Evolutionary conservation across 495 filamentous ascomycete species (phyloP).

Genomic region (Podospora didyma): DNA sequence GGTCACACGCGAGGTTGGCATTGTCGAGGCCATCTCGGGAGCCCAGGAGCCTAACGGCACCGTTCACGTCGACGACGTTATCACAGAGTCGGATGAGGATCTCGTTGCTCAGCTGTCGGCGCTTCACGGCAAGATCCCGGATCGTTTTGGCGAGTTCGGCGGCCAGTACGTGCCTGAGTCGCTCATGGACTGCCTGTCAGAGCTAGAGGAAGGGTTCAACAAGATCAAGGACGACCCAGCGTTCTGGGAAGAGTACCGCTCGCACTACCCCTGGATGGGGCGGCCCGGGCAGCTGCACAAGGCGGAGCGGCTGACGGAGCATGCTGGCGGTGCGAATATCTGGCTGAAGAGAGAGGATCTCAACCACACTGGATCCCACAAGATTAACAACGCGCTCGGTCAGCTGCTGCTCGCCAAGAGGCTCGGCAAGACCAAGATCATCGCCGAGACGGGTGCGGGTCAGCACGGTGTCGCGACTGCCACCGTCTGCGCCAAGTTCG

Average conservation of each 20-base stretch:
- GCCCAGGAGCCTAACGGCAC: constrained; percentile 49
- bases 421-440: constrained; percentile 88
- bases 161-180: constrained; percentile 99
- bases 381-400: constrained; percentile 95
- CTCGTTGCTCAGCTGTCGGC: constrained; percentile 43
- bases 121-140: constrained; percentile 58
- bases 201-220: constrained; percentile 91
- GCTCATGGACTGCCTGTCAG: constrained; percentile 90
- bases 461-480: constrained; percentile 95
- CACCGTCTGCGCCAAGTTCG: constrained; percentile 94
- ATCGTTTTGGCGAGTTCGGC: constrained; percentile 93
- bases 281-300: constrained; percentile 87
- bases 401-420: constrained; percentile 79
- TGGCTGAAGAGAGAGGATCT: constrained; percentile 95
- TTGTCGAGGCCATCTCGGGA: constrained; percentile 57
- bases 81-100: constrained; percentile 38
- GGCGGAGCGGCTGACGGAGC: constrained; percentile 80
- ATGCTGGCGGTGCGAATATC: constrained; percentile 88
- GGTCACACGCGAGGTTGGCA: constrained; percentile 55
- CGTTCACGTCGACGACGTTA: constrained; percentile 49
- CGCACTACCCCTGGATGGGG: constrained; percentile 97
- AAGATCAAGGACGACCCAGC: constrained; percentile 74
- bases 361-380: constrained; percentile 84
- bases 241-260: constrained; percentile 97
- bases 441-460: constrained; percentile 93